phyloP scores from a whole-genome alignment of 768 basidiomycete species.

The Calocybe gangraenosa region DNA sequence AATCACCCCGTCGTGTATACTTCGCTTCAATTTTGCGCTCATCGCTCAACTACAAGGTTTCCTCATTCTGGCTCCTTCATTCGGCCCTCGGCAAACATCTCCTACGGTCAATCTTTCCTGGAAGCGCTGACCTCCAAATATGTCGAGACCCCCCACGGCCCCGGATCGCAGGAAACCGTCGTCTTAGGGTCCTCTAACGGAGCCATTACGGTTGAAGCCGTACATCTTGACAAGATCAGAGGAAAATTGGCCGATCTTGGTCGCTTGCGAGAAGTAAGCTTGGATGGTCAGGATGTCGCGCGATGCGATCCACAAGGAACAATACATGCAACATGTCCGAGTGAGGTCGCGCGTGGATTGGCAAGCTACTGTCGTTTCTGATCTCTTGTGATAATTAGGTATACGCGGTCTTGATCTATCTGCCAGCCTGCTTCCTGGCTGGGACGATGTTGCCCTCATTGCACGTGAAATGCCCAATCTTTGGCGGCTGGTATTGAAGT shows the following conservation, averaged over 20 bases:
- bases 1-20: conserved; percentile 22
- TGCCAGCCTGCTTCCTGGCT: conserved; percentile 63
- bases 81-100: conserved; percentile 56
- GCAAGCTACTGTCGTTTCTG: too few species aligned
- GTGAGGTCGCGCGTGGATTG: too few species aligned
- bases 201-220: conserved; percentile 82
- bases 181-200: conserved; percentile 79
- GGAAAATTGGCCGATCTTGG: conserved; percentile 62
- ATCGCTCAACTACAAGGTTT: conserved; percentile 33
- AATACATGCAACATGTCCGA: conserved; percentile 58
- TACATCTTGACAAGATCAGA: conserved; percentile 76
- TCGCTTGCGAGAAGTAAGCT: conserved; percentile 71
- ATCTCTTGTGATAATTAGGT: conserved; percentile 37
- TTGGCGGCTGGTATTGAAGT: conserved; percentile 76
- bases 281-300: conserved; percentile 67
- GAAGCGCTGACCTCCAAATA: conserved; percentile 77
- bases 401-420: conserved; percentile 82
- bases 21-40: conserved; percentile 13
- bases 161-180: conserved; percentile 53
- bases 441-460: conserved; percentile 68
- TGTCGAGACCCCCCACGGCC: conserved; percentile 55
- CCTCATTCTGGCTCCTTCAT: conserved; percentile 76
- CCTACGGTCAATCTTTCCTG: conserved; percentile 68
- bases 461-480: conserved; percentile 56
- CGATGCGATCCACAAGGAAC: conserved; percentile 42